Evolutionary conservation across 2,329 filamentous ascomycete genomes (phyloP).

Genomic region (Ascochyta viciae-villosae): DNA sequence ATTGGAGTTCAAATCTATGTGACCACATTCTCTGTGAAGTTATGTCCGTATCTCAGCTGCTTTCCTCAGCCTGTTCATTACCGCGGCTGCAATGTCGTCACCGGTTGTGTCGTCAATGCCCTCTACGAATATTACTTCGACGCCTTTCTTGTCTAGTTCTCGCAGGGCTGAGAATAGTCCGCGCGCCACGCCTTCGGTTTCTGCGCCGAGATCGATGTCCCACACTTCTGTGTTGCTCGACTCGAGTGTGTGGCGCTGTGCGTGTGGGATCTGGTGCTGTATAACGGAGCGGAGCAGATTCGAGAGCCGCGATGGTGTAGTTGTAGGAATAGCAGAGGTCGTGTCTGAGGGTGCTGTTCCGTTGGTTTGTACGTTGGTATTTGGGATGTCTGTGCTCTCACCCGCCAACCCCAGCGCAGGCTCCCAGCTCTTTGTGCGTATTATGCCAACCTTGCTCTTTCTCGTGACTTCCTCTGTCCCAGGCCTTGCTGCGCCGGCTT

Average conservation of each 20-base stretch:
- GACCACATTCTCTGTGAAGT: background rate
- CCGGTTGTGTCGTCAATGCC: conserved; percentile 74
- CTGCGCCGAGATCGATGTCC: conserved; percentile 75
- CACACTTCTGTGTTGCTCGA: conserved; percentile 52
- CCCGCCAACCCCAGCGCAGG: conserved; percentile 27
- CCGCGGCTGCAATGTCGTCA: conserved; percentile 79
- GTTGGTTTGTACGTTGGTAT: conserved; percentile 19
- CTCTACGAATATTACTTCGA: conserved; percentile 88
- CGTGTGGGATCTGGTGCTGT: conserved; percentile 44
- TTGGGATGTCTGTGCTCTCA: background rate
- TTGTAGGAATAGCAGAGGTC: background rate
- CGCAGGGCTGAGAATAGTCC: conserved; percentile 87
- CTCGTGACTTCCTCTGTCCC: conserved; percentile 37
- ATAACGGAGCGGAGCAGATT: conserved; percentile 46
- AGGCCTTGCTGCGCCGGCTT: conserved; percentile 57
- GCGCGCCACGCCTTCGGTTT: conserved; percentile 78
- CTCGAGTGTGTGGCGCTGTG: conserved; percentile 25
- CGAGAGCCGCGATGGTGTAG: conserved; percentile 20
- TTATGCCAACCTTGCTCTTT: conserved; percentile 50
- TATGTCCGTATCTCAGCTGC: conserved; percentile 48
- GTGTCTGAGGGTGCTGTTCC: conserved; percentile 9
- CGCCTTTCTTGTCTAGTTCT: conserved; percentile 79
- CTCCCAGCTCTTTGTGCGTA: conserved; percentile 43
- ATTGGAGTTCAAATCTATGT: too few species aligned
- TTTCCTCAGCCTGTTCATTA: conserved; percentile 61